phyloP scores from a whole-genome alignment of 139 green algal species.

The Micractinium sp. region DNA sequence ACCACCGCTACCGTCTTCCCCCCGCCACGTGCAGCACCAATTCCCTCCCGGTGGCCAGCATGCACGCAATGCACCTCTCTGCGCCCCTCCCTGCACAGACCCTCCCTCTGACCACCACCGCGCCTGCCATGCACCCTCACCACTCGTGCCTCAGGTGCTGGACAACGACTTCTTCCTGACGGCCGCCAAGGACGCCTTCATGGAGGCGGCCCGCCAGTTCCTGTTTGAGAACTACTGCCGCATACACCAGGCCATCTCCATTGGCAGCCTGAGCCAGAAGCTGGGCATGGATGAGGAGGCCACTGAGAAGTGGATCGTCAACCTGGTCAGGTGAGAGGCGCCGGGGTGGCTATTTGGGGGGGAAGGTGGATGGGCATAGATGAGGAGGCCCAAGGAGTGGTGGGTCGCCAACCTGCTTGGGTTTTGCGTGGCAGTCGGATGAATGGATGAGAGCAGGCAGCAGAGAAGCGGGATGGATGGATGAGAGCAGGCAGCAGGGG shows the following conservation, averaged over 20 bases:
- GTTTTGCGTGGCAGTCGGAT: too few relatives aligned
- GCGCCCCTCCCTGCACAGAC: neutral
- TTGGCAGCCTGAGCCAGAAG: constrained; percentile 85
- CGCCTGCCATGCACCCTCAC: neutral
- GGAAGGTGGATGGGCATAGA: constrained; percentile 75
- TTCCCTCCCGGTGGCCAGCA: neutral
- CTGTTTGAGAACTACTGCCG: constrained; percentile 99
- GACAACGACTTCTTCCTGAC: constrained; percentile 96
- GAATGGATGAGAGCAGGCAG: too few relatives aligned
- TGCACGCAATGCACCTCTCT: neutral
- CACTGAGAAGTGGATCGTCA: constrained; percentile 96
- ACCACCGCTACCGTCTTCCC: neutral
- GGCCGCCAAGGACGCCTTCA: constrained; percentile 90
- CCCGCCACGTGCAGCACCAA: neutral
- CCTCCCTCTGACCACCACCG: neutral
- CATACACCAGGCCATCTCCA: constrained; percentile 90
- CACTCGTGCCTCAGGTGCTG: constrained; percentile 46
- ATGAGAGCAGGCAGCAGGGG: too few relatives aligned
- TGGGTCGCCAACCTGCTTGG: constrained; percentile 97
- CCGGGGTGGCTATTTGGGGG: constrained; percentile 51
- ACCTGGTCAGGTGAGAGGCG: constrained; percentile 79
- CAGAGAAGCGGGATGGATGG: too few relatives aligned
- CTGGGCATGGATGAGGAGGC: constrained; percentile 86
- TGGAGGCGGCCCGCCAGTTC: constrained; percentile 94
- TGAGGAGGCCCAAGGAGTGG: constrained; percentile 83